Percentiles rank a stretch among this genome's conserved stretches.
These are phyloP conservation scores for Lentinula sp. DNA, from an alignment of 768 basidiomycete species.

Conservation along the genomic window DNA sequence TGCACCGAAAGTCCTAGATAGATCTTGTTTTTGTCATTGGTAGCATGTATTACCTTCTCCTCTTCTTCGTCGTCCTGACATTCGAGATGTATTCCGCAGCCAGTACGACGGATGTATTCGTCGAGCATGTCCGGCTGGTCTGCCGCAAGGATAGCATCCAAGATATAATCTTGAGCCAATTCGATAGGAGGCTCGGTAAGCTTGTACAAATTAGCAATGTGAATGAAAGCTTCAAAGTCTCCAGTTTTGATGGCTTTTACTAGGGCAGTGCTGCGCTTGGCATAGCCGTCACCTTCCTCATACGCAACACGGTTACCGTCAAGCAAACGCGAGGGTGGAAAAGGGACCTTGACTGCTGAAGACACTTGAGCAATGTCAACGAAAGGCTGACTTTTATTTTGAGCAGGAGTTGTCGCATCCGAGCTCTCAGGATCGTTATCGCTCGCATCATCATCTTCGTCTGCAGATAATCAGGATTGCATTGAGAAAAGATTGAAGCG, in stretches of 20 bases:
- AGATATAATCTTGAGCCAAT: slow-evolving; percentile 10
- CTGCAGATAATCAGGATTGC: background rate
- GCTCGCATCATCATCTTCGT: slow-evolving; percentile 15
- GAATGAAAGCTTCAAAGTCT: slow-evolving; percentile 46
- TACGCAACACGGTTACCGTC: slow-evolving; percentile 6
- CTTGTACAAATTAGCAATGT: slow-evolving; percentile 39
- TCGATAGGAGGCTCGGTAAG: slow-evolving; percentile 23
- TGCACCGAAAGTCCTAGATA: slow-evolving; percentile 60
- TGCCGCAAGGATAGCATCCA: slow-evolving; percentile 23
- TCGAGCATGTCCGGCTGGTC: slow-evolving; percentile 50
- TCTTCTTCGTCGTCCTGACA: slow-evolving; percentile 11
- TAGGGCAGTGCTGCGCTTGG: slow-evolving; percentile 13
- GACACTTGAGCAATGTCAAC: slow-evolving; percentile 47
- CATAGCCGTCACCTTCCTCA: background rate
- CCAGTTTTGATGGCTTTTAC: slow-evolving; percentile 31
- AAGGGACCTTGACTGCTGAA: slow-evolving; percentile 33
- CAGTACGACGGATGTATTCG: slow-evolving; percentile 49
- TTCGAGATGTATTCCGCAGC: slow-evolving; percentile 29
- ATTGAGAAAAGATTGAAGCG: too few relatives aligned
- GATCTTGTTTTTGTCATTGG: slow-evolving; percentile 32
- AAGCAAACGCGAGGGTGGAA: slow-evolving; percentile 33
- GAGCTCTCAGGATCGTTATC: slow-evolving; percentile 35
- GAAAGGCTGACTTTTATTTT: slow-evolving; percentile 32
- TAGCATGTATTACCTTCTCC: slow-evolving; percentile 16
- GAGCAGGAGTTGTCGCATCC: slow-evolving; percentile 26